Conservation (phyloP, 306 rosid species). For the Citrullus amarus region DNA sequence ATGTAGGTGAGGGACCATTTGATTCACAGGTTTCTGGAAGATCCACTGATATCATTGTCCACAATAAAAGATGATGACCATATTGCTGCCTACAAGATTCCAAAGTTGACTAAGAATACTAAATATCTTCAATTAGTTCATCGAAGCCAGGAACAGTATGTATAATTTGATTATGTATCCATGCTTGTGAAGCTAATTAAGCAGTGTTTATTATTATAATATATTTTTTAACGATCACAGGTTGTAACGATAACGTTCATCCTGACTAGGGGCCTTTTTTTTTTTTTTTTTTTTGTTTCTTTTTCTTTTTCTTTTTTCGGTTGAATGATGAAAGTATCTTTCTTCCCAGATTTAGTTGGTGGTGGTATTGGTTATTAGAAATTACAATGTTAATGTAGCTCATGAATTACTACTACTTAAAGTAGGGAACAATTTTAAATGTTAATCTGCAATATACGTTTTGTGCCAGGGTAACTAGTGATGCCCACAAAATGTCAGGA, state of each 20-base stretch:
- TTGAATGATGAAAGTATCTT: not conserved
- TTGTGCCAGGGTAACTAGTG: constrained; percentile 38
- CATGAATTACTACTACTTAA: not conserved
- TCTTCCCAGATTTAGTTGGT: not conserved
- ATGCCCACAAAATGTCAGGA: constrained; percentile 51
- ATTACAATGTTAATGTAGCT: not conserved
- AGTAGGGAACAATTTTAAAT: not conserved
- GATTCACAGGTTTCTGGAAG: constrained; percentile 73
- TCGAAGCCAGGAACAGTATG: constrained; percentile 75
- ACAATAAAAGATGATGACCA: constrained; percentile 79
- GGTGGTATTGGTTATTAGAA: not conserved
- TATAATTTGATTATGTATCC: constrained; percentile 6
- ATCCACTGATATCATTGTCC: constrained; percentile 64
- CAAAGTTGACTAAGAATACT: constrained; percentile 48
- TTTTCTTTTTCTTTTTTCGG: not conserved
- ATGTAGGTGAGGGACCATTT: constrained; percentile 64
- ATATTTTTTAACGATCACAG: not conserved
- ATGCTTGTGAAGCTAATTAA: not conserved
- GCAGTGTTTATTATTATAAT: not conserved
- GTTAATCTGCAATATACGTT: constrained; percentile 3
- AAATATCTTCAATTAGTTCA: constrained; percentile 84
- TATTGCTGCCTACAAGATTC: constrained; percentile 73
- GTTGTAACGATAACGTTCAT: not conserved
- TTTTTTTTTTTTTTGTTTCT: too few relatives aligned
- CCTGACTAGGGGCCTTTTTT: not conserved